Conservation (phyloP, 148 eudicot genomes). For the Arbutus unedo region DNA sequence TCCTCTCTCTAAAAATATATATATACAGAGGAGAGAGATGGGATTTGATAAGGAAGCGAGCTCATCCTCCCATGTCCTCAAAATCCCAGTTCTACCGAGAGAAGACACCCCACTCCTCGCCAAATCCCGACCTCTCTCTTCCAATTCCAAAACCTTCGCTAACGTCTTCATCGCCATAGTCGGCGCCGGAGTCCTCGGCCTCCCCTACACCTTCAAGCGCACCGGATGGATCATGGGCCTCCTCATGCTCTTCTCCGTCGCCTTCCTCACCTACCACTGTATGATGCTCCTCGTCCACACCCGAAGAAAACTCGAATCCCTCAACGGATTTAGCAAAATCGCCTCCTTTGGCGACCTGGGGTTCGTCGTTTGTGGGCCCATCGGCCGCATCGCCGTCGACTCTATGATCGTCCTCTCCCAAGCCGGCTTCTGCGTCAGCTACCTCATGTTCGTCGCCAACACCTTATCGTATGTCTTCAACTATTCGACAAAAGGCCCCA, state of each 20-base stretch:
- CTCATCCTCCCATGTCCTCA: conserved; percentile 45
- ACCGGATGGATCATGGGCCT: conserved; percentile 56
- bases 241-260: conserved; percentile 33
- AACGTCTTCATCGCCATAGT: conserved; percentile 60
- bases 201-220: conserved; percentile 57
- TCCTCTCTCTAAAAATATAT: not conserved
- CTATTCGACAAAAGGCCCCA: not conserved
- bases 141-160: conserved; percentile 57
- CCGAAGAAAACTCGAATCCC: conserved; percentile 38
- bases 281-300: conserved; percentile 55
- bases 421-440: conserved; percentile 65
- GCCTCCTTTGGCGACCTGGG: conserved; percentile 67
- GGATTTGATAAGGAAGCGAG: conserved; percentile 43
- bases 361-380: conserved; percentile 47
- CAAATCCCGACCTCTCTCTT: conserved; percentile 27
- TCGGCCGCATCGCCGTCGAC: conserved; percentile 49
- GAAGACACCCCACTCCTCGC: conserved; percentile 55
- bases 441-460: conserved; percentile 53
- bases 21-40: conserved; percentile 20
- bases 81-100: conserved; percentile 18
- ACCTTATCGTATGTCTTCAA: conserved; percentile 47
- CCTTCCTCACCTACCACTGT: conserved; percentile 48
- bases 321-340: conserved; percentile 36
- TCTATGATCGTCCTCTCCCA: conserved; percentile 61
- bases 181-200: conserved; percentile 65